Percentiles rank a stretch among this genome's conserved stretches.
phyloP scores from a whole-genome alignment of 2,329 filamentous ascomycete genomes.

The Fusarium sublunatum region DNA sequence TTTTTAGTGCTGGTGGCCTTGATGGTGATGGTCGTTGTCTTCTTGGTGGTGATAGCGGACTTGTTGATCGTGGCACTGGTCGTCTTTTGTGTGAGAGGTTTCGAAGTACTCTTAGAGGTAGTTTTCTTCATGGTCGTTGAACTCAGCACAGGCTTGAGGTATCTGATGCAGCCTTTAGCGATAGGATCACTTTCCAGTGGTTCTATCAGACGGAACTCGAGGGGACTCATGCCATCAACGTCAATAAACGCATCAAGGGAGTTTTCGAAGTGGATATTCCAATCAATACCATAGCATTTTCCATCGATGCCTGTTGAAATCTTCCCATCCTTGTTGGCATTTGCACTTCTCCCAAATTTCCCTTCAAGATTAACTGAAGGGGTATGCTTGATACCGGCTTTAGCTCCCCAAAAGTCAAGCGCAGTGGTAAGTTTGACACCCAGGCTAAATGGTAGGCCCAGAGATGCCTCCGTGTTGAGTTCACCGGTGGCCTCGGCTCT shows the following conservation, averaged over 20 bases:
- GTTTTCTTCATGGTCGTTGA: too few relatives aligned
- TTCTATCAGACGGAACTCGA: background rate
- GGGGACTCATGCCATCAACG: background rate
- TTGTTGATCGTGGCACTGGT: background rate
- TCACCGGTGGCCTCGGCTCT: slow-evolving; percentile 1
- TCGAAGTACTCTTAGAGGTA: too few relatives aligned
- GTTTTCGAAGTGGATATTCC: slow-evolving; percentile 25
- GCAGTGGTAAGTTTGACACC: background rate
- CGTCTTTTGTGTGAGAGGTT: too few relatives aligned
- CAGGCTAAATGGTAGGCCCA: background rate
- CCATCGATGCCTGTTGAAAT: background rate
- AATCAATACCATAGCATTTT: slow-evolving; percentile 12
- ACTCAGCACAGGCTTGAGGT: background rate
- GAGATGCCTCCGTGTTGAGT: background rate
- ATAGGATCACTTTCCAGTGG: slow-evolving; percentile 3
- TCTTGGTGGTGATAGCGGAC: too few relatives aligned
- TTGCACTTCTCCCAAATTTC: background rate
- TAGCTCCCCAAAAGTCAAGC: background rate
- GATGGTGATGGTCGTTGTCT: too few relatives aligned
- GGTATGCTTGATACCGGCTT: slow-evolving; percentile 3
- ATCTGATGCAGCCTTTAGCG: slow-evolving; percentile 15
- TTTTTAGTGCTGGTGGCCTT: too few relatives aligned
- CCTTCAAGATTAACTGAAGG: slow-evolving; percentile 10
- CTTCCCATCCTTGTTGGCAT: slow-evolving; percentile 1
- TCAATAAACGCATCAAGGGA: background rate